Evolutionary conservation across 768 basidiomycete species (phyloP).

Genomic region (Lactifluus volemus): DNA sequence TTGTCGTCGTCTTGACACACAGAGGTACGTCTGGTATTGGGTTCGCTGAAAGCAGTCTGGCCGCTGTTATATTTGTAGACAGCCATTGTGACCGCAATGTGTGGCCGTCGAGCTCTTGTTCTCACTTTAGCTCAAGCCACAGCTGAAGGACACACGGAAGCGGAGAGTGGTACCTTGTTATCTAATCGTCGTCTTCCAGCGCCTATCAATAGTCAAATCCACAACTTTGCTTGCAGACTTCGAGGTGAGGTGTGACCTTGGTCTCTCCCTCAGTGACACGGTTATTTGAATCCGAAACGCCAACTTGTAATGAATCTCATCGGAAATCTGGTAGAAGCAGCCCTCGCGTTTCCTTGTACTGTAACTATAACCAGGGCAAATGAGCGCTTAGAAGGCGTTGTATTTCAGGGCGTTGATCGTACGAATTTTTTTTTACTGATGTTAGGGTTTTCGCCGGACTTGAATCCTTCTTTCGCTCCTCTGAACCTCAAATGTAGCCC

Average conservation of each 20-base stretch:
- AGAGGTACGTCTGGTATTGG: not conserved
- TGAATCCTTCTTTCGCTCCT: conserved; percentile 34
- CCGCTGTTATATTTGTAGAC: conserved; percentile 4
- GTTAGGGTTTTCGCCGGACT: conserved; percentile 37
- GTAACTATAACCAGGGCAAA: not conserved
- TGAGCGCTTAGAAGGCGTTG: not conserved
- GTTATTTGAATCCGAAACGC: not conserved
- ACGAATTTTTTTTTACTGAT: not conserved
- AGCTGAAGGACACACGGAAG: not conserved
- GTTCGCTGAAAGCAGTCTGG: not conserved
- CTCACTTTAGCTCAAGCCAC: conserved; percentile 7
- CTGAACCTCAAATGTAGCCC: conserved; percentile 35
- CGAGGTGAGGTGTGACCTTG: not conserved
- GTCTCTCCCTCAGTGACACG: not conserved
- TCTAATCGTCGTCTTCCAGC: not conserved
- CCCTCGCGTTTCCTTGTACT: not conserved
- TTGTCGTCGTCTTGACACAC: not conserved
- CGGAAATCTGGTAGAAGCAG: not conserved
- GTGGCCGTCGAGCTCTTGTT: conserved; percentile 5
- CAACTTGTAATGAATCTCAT: not conserved
- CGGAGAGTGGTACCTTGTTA: not conserved
- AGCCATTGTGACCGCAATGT: conserved; percentile 1
- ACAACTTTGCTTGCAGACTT: not conserved
- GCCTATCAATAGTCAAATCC: not conserved
- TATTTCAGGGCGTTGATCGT: not conserved